A percentile compares a stretch with the other conserved stretches of the same genome.
phyloP scores from a whole-genome alignment of 495 filamentous ascomycete genomes.

The Penicillium maclennaniae region DNA sequence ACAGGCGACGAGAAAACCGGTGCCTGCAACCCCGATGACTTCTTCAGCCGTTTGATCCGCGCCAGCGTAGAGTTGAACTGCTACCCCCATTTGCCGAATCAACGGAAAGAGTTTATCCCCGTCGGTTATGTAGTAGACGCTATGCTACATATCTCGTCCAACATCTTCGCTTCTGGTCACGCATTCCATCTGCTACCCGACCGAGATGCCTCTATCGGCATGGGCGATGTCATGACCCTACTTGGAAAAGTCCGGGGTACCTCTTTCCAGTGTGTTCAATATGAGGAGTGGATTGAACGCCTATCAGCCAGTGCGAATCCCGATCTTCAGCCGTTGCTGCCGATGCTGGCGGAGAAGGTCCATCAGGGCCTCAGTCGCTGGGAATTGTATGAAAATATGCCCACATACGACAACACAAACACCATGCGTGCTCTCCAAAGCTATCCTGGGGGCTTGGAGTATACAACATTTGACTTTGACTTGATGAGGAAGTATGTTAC shows the following conservation, averaged over 20 bases:
- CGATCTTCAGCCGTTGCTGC: conserved; percentile 7
- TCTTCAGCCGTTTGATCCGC: conserved; percentile 17
- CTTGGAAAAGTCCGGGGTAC: background rate
- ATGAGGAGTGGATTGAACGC: conserved; percentile 8
- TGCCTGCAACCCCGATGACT: conserved; percentile 19
- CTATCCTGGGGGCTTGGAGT: too few relatives aligned
- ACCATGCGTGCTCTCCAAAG: too few relatives aligned
- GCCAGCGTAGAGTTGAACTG: conserved; percentile 8
- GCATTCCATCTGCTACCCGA: conserved; percentile 11
- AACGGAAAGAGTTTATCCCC: conserved; percentile 18
- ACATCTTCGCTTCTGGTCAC: conserved; percentile 11
- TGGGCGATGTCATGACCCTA: conserved; percentile 11
- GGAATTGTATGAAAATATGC: conserved; percentile 24
- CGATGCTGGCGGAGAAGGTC: conserved; percentile 19
- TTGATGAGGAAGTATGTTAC: too few relatives aligned
- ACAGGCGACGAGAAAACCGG: conserved; percentile 15
- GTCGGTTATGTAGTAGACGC: conserved; percentile 15
- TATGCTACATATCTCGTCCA: conserved; percentile 9
- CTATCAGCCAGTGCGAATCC: conserved; percentile 1
- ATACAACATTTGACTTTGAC: too few relatives aligned
- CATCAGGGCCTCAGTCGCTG: conserved; percentile 13
- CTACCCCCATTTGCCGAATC: conserved; percentile 14
- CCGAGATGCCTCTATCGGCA: conserved; percentile 5
- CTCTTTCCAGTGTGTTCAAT: conserved; percentile 2
- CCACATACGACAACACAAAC: conserved; percentile 13